Evolutionary conservation across 805 yeast genomes (phyloP), one percentile per base, ranked within the genome.

Genomic region (Metschnikowia aberdeeniae): DNA sequence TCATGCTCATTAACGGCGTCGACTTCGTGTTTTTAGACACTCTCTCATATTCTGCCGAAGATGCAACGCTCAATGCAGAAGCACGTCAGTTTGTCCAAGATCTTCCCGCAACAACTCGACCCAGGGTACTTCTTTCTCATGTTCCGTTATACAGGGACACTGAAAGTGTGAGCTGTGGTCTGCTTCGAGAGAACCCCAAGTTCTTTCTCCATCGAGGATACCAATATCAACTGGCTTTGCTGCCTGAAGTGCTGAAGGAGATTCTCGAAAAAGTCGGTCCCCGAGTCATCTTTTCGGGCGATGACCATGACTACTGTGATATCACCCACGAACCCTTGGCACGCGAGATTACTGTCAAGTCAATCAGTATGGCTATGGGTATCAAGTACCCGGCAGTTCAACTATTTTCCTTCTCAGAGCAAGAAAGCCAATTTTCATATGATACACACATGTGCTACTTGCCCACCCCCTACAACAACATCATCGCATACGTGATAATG

Each of bases 381-480:
- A 66, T 68, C 29, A 51, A 50, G 31, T 56, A 57, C 39, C 76
- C 76, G 2, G 76, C 74, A 1, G 68, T 71, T 7, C 76, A 72
- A 48, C 52, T 72, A 30, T 55, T 72, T 12, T 54, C 72, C 1
- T 61, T 55, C 45, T 34, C 46, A 2, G 38, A 37, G 5, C 42
- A 24, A 11, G 49, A 45, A 11, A 30, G 44, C 6, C 19, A 42
- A 12, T 49, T 62, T 33, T 28, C 43, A 29, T 73, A 67, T 54
- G 53, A 57, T n/a, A 72, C 76, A 14, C 54, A 63, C 17, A 57
- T 75, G 22, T 76, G 81, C 55, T 71, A 70, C 56, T 55, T 74
- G 29, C 77, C 75, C 4, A 62, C 63, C 5, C 81, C 81, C 5
- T 76, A 75, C 52, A 45, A 61, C 29, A 74, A 73, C 45, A 62